These are phyloP conservation scores for Chalaropsis thielavioides DNA, from an alignment of 2,329 filamentous ascomycete genomes.

Conservation along the genomic window DNA sequence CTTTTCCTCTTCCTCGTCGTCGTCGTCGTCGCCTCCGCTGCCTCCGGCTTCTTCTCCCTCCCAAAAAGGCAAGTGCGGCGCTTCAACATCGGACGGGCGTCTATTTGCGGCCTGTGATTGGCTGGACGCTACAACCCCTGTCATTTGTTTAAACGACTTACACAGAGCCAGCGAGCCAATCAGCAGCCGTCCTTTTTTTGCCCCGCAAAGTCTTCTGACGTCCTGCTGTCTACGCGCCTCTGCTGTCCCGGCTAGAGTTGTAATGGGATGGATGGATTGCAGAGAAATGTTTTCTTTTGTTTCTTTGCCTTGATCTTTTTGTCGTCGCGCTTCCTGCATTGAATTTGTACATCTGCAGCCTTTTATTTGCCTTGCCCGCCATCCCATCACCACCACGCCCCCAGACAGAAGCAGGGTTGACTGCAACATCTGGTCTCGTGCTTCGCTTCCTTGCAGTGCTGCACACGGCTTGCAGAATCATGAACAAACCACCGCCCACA, in stretches of 20 bases:
- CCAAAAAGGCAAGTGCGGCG: background rate
- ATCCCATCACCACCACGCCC: too few relatives aligned
- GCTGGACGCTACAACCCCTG: background rate
- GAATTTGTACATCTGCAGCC: too few relatives aligned
- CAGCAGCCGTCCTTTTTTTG: background rate
- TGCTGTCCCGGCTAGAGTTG: too few relatives aligned
- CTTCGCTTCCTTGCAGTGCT: background rate
- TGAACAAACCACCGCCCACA: too few relatives aligned
- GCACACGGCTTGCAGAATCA: too few relatives aligned
- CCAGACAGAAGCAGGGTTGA: too few relatives aligned
- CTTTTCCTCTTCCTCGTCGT: background rate
- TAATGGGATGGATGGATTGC: too few relatives aligned
- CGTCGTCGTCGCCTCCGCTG: background rate
- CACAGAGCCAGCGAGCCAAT: constrained; percentile 1
- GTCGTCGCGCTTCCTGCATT: too few relatives aligned
- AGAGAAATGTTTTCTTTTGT: too few relatives aligned
- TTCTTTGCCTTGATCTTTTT: background rate
- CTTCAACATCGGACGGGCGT: constrained; percentile 22
- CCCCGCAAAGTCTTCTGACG: background rate
- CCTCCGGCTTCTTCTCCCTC: background rate
- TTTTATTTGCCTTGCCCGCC: too few relatives aligned
- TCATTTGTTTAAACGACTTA: background rate
- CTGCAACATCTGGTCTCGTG: background rate
- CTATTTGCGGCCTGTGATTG: constrained; percentile 23
- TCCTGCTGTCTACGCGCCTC: too few relatives aligned